Evolutionary conservation across 371 early-diverging fungal genomes (phyloP).

Genomic region (Mucor plumbeus): DNA sequence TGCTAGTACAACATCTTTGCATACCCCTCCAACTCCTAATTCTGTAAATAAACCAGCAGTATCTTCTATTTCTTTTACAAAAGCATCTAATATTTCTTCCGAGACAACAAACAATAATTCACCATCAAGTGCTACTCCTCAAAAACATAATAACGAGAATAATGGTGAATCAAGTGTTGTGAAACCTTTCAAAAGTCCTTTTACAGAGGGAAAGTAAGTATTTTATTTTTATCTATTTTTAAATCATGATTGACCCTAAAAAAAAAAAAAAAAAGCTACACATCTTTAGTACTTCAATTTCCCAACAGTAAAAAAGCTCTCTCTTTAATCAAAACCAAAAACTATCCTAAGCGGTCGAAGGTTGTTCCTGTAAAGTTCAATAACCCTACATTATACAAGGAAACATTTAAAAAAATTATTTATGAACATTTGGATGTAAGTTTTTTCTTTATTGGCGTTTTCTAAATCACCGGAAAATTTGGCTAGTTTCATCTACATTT

Average conservation of each 20-base stretch:
- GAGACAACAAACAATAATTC: background rate
- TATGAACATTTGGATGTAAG: constrained; percentile 62
- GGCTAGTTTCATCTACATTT: no score
- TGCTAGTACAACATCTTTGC: background rate
- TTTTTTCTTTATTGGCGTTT: background rate
- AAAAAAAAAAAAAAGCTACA: constrained; percentile 7
- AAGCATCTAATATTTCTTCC: background rate
- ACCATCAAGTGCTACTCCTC: background rate
- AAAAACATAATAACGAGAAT: background rate
- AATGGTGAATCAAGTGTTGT: background rate
- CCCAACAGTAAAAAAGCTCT: constrained; percentile 26
- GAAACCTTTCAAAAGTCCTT: constrained; percentile 28
- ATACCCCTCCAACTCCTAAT: background rate
- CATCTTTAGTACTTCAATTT: constrained; percentile 17
- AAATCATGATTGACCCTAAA: no score
- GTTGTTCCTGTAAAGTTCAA: constrained; percentile 30
- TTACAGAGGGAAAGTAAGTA: constrained; percentile 25
- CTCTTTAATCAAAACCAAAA: constrained; percentile 17
- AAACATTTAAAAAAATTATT: constrained; percentile 52
- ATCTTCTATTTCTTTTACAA: constrained; percentile 11
- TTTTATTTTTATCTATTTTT: no score
- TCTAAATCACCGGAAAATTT: no score
- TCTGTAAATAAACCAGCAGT: background rate
- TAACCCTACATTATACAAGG: constrained; percentile 48
- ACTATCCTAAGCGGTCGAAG: constrained; percentile 32